These are phyloP conservation scores for Didymella lethalis DNA, from an alignment of 2,329 filamentous ascomycete species.

Conservation along the genomic window DNA sequence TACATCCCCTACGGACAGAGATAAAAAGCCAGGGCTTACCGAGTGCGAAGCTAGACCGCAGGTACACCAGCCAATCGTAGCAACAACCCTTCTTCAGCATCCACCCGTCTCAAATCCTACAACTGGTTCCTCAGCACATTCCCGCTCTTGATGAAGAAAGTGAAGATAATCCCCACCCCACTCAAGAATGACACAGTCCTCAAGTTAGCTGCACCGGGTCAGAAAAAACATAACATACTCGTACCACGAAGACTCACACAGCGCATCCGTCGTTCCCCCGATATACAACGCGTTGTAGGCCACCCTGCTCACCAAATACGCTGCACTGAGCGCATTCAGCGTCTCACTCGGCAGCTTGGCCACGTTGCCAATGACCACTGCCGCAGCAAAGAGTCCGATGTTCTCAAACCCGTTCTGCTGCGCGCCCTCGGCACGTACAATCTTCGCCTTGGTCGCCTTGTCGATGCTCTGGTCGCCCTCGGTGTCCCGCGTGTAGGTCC, in stretches of 20 bases:
- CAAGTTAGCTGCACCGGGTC: background rate
- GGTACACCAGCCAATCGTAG: too few species aligned
- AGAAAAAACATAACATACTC: background rate
- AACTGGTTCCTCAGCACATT: slow-evolving; percentile 7
- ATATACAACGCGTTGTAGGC: slow-evolving; percentile 8
- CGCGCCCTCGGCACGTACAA: slow-evolving; percentile 11
- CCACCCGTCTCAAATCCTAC: background rate
- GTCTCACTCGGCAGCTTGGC: slow-evolving; percentile 11
- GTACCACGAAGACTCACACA: background rate
- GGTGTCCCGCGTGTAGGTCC: slow-evolving; percentile 14
- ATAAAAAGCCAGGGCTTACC: too few species aligned
- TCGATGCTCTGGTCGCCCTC: slow-evolving; percentile 13
- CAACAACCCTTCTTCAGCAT: background rate
- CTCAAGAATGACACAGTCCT: slow-evolving; percentile 4
- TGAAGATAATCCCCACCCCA: slow-evolving; percentile 9
- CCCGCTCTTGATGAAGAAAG: slow-evolving; percentile 14
- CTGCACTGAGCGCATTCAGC: slow-evolving; percentile 4
- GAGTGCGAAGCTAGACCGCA: too few species aligned
- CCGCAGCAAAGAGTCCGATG: slow-evolving; percentile 10
- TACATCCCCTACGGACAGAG: too few species aligned
- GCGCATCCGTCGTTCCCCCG: slow-evolving; percentile 3
- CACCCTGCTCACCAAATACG: slow-evolving; percentile 2
- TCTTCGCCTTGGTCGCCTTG: slow-evolving; percentile 15
- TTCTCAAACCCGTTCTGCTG: slow-evolving; percentile 16
- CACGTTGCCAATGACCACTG: slow-evolving; percentile 11